phyloP scores from a whole-genome alignment of 2,329 filamentous ascomycete species.

The Alternaria ethzedia region DNA sequence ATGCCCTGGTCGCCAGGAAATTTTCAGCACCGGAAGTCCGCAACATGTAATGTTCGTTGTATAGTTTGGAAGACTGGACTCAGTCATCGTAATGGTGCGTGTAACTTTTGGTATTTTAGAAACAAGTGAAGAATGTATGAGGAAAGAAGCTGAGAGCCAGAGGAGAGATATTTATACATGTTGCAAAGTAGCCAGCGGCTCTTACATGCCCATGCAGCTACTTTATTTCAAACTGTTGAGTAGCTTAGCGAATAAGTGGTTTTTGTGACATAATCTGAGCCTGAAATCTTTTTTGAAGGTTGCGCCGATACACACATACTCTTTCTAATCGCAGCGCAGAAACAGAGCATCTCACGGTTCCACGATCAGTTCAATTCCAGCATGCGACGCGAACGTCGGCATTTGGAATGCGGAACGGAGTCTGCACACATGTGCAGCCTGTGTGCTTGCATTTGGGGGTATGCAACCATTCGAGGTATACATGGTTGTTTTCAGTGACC shows the following conservation, averaged over 20 bases:
- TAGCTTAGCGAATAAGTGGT: background rate
- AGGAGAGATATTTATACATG: background rate
- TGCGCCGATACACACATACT: background rate
- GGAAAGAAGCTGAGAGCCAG: background rate
- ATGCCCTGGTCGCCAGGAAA: rapidly evolving
- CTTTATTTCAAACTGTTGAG: background rate
- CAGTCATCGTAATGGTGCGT: no score
- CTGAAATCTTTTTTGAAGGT: background rate
- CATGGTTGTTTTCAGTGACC: background rate
- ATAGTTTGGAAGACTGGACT: background rate
- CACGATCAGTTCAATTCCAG: background rate
- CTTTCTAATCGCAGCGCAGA: background rate
- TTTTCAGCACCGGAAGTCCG: background rate
- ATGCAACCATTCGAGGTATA: background rate
- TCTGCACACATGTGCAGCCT: background rate
- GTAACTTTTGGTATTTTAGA: no score
- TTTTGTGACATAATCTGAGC: rapidly evolving
- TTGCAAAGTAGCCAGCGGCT: background rate
- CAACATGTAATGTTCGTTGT: background rate
- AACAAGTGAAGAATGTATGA: background rate
- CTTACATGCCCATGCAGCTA: rapidly evolving
- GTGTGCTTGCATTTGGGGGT: background rate
- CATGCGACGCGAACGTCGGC: background rate
- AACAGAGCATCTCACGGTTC: background rate
- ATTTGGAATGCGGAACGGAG: background rate